These are phyloP conservation scores for Lipomyces lipofer DNA, from an alignment of 805 yeast species.

Conservation along the genomic window DNA sequence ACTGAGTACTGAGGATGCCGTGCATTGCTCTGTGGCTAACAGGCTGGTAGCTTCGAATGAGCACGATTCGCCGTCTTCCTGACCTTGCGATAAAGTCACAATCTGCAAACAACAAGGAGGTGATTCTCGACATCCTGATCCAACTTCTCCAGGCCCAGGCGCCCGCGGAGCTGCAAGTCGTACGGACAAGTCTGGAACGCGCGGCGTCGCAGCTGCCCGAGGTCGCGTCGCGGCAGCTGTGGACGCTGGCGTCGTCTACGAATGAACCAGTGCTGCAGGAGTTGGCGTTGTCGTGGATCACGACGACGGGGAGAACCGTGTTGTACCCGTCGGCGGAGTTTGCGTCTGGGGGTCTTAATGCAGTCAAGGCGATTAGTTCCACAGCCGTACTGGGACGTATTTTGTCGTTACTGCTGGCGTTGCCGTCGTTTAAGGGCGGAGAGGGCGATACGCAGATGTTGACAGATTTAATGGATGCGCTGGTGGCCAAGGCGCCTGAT, in stretches of 20 bases:
- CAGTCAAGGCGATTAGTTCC: background rate
- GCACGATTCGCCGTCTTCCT: constrained; percentile 18
- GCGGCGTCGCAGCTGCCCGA: constrained; percentile 9
- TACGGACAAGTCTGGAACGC: constrained; percentile 7
- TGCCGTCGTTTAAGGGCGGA: constrained; percentile 6
- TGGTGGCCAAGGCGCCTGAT: constrained; percentile 16
- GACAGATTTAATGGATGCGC: constrained; percentile 14
- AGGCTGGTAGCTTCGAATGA: constrained; percentile 12
- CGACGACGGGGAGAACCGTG: constrained; percentile 1
- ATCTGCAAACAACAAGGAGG: constrained; percentile 7
- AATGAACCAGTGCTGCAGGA: constrained; percentile 17
- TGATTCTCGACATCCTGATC: constrained; percentile 17
- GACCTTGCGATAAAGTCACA: constrained; percentile 7
- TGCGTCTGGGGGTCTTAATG: constrained; percentile 8
- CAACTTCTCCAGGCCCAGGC: constrained; percentile 20
- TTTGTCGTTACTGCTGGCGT: constrained; percentile 7
- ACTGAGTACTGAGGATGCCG: background rate
- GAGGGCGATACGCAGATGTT: constrained; percentile 2
- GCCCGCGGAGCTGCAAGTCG: constrained; percentile 17
- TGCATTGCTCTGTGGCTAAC: background rate
- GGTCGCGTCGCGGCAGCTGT: constrained; percentile 16
- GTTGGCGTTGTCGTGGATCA: constrained; percentile 12
- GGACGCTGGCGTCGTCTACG: constrained; percentile 11
- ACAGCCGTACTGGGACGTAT: background rate
- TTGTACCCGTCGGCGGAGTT: constrained; percentile 2